A percentile compares a stretch with the other conserved stretches of the same genome.
Evolutionary conservation across 2,329 filamentous ascomycete genomes (phyloP).

Genomic region (Dothidotthia symphoricarpi): DNA sequence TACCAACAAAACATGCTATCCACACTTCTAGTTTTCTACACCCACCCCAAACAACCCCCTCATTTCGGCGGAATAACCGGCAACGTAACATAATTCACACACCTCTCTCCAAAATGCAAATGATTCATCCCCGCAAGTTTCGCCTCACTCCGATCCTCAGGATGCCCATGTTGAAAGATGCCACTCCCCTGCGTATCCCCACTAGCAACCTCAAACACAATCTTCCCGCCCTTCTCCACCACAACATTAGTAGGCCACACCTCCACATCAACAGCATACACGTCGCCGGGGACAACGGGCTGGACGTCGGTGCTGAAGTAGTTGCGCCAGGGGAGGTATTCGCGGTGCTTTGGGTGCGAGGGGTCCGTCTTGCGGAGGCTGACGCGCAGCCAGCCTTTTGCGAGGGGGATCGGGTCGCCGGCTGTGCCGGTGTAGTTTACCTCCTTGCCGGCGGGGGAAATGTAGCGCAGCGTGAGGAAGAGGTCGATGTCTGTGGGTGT

Average conservation of each 20-base stretch:
- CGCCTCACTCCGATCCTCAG: slow-evolving; percentile 47
- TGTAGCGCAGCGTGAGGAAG: slow-evolving; percentile 61
- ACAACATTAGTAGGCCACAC: slow-evolving; percentile 65
- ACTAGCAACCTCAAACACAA: slow-evolving; percentile 56
- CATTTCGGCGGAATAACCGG: slow-evolving; percentile 52
- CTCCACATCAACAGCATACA: slow-evolving; percentile 62
- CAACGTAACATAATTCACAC: slow-evolving; percentile 54
- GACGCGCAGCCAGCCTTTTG: slow-evolving; percentile 64
- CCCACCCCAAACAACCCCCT: no score
- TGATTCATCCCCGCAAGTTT: slow-evolving; percentile 53
- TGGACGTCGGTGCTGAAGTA: slow-evolving; percentile 56
- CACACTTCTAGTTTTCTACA: no score
- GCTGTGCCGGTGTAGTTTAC: slow-evolving; percentile 65
- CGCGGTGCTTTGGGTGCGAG: slow-evolving; percentile 52
- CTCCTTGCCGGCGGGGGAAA: slow-evolving; percentile 55
- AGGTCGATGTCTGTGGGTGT: slow-evolving; percentile 60
- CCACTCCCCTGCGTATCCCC: slow-evolving; percentile 60
- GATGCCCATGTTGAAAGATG: slow-evolving; percentile 55
- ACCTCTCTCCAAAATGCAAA: slow-evolving; percentile 52
- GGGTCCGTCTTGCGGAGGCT: slow-evolving; percentile 56
- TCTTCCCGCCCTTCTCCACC: slow-evolving; percentile 51
- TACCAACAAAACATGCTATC: neutral
- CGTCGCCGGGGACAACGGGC: slow-evolving; percentile 54
- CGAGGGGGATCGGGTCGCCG: slow-evolving; percentile 61
- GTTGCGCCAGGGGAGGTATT: slow-evolving; percentile 58